These are phyloP conservation scores for Apiospora aurea DNA, from an alignment of 2,329 filamentous ascomycete genomes.

Conservation along the genomic window DNA sequence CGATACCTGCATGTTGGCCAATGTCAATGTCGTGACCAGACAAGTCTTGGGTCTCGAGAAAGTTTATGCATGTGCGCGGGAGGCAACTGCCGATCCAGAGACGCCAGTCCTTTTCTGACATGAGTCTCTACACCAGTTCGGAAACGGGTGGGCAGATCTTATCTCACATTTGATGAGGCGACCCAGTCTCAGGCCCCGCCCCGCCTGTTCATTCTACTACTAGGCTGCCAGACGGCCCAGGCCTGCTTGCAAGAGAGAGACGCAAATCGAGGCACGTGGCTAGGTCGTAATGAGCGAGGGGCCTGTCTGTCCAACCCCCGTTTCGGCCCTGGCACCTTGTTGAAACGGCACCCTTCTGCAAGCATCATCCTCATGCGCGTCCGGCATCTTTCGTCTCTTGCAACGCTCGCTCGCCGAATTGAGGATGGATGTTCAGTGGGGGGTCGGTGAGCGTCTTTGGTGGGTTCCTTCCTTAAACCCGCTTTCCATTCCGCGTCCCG, in stretches of 20 bases:
- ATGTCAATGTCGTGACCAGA: not conserved
- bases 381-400: not conserved
- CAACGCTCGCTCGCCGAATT: not conserved
- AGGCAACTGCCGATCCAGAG: not conserved
- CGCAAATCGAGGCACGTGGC: not conserved
- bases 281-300: not conserved
- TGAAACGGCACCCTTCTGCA: not conserved
- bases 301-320: too few species aligned
- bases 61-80: not conserved
- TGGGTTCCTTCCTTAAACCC: not conserved
- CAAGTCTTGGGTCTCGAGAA: not conserved
- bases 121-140: not conserved
- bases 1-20: not conserved
- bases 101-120: not conserved
- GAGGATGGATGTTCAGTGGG: not conserved
- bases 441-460: not conserved
- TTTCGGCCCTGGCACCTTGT: not conserved
- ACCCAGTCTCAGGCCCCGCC: not conserved
- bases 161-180: constrained; percentile 12
- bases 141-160: not conserved
- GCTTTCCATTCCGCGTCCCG: not conserved
- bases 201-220: constrained; percentile 2
- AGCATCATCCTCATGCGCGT: not conserved
- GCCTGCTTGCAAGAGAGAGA: too few species aligned
- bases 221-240: not conserved